phyloP scores from a whole-genome alignment of 345 rosid species.

The Eucalyptus sp. region DNA sequence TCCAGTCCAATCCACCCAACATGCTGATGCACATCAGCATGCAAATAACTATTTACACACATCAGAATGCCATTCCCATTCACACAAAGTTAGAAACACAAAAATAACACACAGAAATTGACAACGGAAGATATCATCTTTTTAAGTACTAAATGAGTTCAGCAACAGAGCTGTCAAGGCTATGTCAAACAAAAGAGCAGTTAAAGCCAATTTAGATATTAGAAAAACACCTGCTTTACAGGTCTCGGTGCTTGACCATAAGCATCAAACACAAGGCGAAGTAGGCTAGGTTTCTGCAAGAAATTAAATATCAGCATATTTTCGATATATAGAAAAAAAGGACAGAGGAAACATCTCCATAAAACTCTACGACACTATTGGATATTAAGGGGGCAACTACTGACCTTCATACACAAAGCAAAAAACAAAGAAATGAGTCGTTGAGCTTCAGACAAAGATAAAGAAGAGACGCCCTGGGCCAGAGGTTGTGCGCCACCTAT shows the following conservation, averaged over 20 bases:
- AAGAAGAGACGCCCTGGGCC: conserved; percentile 27
- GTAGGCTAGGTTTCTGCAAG: conserved; percentile 78
- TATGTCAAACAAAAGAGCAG: background rate
- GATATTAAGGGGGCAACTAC: background rate
- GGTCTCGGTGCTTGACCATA: conserved; percentile 70
- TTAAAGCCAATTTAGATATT: background rate
- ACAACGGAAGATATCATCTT: background rate
- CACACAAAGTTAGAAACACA: background rate
- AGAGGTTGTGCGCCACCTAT: conserved; percentile 21
- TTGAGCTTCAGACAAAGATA: conserved; percentile 74
- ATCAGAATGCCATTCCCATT: background rate
- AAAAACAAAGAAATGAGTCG: conserved; percentile 77
- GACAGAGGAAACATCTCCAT: background rate
- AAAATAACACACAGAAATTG: background rate
- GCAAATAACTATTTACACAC: background rate
- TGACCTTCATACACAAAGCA: conserved; percentile 91
- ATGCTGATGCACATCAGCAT: background rate
- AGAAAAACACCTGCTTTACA: conserved; percentile 63
- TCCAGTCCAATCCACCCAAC: background rate
- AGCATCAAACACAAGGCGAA: conserved; percentile 64
- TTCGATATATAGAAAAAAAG: background rate
- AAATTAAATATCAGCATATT: background rate
- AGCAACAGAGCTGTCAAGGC: background rate
- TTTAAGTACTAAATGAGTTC: background rate
- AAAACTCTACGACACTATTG: background rate